Evolutionary conservation across 129 eudicot genomes (phyloP).

Genomic region (Ambrosia trifida): DNA sequence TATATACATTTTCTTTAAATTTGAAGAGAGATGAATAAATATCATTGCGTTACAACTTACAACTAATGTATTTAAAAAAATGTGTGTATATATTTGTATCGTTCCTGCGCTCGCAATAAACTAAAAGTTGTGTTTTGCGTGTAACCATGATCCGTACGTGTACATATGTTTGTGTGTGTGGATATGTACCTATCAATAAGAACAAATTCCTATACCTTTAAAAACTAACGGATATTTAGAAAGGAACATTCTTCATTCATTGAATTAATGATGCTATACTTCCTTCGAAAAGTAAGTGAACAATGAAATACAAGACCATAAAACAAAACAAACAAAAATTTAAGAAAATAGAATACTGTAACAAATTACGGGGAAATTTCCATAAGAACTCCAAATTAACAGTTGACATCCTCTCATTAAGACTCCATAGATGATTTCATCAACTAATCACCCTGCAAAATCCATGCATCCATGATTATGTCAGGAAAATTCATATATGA

Average conservation of each 20-base stretch:
- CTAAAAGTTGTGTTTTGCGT: too few species aligned
- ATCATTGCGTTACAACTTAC: too few species aligned
- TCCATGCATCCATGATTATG: conserved; percentile 16
- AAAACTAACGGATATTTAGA: neutral
- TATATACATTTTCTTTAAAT: too few species aligned
- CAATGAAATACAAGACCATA: neutral
- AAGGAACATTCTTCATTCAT: conserved; percentile 1
- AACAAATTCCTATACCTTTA: neutral
- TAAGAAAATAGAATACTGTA: neutral
- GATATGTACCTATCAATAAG: neutral
- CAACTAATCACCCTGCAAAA: conserved; percentile 26
- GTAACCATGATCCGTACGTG: too few species aligned
- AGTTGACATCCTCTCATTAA: neutral
- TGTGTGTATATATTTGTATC: too few species aligned
- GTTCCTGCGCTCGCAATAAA: too few species aligned
- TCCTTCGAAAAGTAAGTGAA: neutral
- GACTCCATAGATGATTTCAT: conserved; percentile 19
- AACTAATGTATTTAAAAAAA: too few species aligned
- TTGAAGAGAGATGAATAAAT: too few species aligned
- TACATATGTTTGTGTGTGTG: neutral
- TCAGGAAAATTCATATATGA: neutral
- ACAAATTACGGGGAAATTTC: conserved; percentile 14
- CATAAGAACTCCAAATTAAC: conserved; percentile 23
- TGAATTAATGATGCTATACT: neutral
- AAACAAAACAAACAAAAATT: neutral